Evolutionary conservation across 495 filamentous ascomycete genomes (phyloP).

Genomic region (Tuber brumale): DNA sequence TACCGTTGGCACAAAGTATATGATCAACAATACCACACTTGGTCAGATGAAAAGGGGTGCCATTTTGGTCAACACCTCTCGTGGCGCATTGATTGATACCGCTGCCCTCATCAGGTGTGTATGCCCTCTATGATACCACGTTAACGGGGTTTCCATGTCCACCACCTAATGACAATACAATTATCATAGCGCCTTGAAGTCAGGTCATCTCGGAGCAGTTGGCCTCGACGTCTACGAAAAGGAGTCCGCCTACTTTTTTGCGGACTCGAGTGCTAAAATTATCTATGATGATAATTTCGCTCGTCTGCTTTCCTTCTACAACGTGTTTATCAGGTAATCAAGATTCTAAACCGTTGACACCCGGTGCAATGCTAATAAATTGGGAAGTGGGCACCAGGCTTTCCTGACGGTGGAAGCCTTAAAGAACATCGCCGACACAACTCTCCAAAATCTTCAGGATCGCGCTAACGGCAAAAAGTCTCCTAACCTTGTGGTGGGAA

Average conservation of each 20-base stretch:
- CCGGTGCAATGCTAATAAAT: constrained; percentile 47
- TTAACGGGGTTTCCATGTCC: not conserved
- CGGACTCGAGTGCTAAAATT: constrained; percentile 60
- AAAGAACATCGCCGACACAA: constrained; percentile 57
- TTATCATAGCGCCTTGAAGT: constrained; percentile 51
- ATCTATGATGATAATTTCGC: constrained; percentile 63
- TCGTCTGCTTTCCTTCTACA: constrained; percentile 65
- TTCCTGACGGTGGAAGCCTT: constrained; percentile 65
- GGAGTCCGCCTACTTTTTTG: constrained; percentile 55
- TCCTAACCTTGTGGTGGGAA: constrained; percentile 10
- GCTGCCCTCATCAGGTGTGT: constrained; percentile 50
- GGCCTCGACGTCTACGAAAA: constrained; percentile 56
- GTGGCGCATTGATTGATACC: constrained; percentile 58
- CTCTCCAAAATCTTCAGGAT: constrained; percentile 51
- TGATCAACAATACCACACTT: constrained; percentile 54
- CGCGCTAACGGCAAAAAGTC: constrained; percentile 31
- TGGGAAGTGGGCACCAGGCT: constrained; percentile 63
- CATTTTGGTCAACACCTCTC: constrained; percentile 60
- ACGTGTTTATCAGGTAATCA: constrained; percentile 52
- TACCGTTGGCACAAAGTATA: constrained; percentile 53
- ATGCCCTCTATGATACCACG: too few species aligned
- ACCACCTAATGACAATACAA: not conserved
- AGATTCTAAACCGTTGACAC: not conserved
- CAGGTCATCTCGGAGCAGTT: constrained; percentile 50
- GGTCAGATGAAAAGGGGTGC: constrained; percentile 54